phyloP scores from a whole-genome alignment of 2,329 filamentous ascomycete genomes.

The Tetracladium maxilliforme region DNA sequence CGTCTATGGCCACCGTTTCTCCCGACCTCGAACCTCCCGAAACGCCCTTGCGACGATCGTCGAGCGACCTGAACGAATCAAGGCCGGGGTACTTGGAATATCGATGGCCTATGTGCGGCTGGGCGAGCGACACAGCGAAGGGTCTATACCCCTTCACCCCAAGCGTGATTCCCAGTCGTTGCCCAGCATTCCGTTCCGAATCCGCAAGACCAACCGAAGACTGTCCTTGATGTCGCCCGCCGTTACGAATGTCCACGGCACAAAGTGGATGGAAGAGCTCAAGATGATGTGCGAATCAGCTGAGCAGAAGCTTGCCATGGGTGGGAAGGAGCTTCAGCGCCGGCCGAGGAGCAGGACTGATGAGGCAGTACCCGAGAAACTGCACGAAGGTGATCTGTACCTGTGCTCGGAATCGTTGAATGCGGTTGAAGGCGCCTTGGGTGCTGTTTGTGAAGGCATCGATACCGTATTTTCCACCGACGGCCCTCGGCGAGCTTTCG shows the following conservation, averaged over 20 bases:
- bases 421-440: conserved; percentile 81
- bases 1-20: conserved; percentile 88
- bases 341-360: conserved; percentile 44
- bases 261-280: conserved; percentile 87
- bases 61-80: conserved; percentile 82
- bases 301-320: conserved; percentile 60
- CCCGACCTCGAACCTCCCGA: conserved; percentile 65
- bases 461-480: conserved; percentile 58
- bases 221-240: conserved; percentile 59
- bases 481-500: conserved; percentile 66
- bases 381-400: conserved; percentile 87
- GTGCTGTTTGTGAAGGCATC: conserved; percentile 85
- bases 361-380: conserved; percentile 25
- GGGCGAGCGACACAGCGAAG: conserved; percentile 64
- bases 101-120: conserved; percentile 83
- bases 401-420: conserved; percentile 73
- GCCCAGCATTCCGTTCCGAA: conserved; percentile 61
- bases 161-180: conserved; percentile 31
- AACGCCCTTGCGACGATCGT: conserved; percentile 66
- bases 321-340: conserved; percentile 64
- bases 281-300: conserved; percentile 72
- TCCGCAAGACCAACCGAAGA: conserved; percentile 63
- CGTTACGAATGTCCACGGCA: conserved; percentile 83
- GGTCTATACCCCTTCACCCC: conserved; percentile 52
- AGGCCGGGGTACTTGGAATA: conserved; percentile 69